Conservation (phyloP, 164 flowering plant species). For the Santalum album region DNA sequence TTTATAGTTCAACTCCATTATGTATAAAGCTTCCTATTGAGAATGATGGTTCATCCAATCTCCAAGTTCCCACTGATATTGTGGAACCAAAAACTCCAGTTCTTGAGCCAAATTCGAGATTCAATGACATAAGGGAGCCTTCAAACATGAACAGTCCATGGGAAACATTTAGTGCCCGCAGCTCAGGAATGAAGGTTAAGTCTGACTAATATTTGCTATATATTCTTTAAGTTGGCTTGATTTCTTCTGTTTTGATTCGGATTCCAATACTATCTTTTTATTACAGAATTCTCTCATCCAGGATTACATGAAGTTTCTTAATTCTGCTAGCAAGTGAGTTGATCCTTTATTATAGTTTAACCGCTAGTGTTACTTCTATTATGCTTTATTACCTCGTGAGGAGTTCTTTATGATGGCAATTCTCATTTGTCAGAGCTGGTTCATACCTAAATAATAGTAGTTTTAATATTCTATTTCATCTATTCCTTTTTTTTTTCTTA, state of each 20-base stretch:
- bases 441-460: too few relatives aligned
- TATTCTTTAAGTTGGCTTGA: neutral
- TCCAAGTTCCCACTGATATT: conserved; percentile 5
- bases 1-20: conserved; percentile 30
- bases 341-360: neutral
- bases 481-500: too few relatives aligned
- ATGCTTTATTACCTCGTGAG: too few relatives aligned
- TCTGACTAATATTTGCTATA: neutral
- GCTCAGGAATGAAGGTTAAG: conserved; percentile 47
- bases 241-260: neutral
- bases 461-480: too few relatives aligned
- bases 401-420: too few relatives aligned
- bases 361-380: too few relatives aligned
- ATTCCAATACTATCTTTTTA: neutral
- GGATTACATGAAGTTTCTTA: conserved; percentile 42
- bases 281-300: conserved; percentile 48
- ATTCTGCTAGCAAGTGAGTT: conserved; percentile 64
- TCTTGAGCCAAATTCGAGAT: conserved; percentile 6
- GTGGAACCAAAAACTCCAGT: conserved; percentile 45
- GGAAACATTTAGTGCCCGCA: conserved; percentile 23
- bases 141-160: conserved; percentile 25
- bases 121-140: conserved; percentile 15
- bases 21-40: conserved; percentile 13
- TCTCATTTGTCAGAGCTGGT: too few relatives aligned
- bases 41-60: neutral